Base-by-base conservation (phyloP, 208 protist species). In the Leishmania major region DNA sequence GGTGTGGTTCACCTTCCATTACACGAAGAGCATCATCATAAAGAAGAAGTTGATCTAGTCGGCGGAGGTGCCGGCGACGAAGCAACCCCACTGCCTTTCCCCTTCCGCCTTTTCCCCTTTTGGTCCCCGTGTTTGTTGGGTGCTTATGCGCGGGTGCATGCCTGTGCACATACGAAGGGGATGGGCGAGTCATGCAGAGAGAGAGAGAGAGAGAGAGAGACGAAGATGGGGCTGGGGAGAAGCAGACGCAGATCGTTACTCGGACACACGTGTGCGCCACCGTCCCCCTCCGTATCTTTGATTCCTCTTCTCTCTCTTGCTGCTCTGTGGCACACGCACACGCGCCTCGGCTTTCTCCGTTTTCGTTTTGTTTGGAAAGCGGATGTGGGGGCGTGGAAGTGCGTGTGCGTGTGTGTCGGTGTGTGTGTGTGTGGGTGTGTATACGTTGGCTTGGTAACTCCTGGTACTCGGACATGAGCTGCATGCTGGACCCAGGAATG, bases 21-120 rank as follows among this genome's bases (percentile, higher is more conserved):
- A 86, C 78, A 92, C 89, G 3, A 87, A 87, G 73, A 45, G 74
- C 31, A 86, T 86, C 59, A 83, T 94, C 17, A 79, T 91, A 25
- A 91, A 91, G 78, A 77, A 74, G n/a, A 94, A 92, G 74, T 72
- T 94, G 22, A 80, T 92, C 49, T 92, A 86, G 86, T 2, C 22
- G 10, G 35, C 51, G 7, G 1, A 79, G 76, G 59, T 17, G 37
- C 31, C 22, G 71, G 49, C 47, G 73, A 37, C 31, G 47, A 19
- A 35, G 25, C n/a, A 17, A 2, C 19, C 31, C 73, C 73, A 7
- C 73, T 31, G n/a, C 15, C 45, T n/a, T 31, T 43, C 28, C 31
- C 43, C 31, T 62, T 13, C 37, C 49, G 3, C 10, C 35, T 37
- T 19, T 19, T 45, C 43, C 45, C 45, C 45, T 47, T 59, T 28